phyloP scores from a whole-genome alignment of 2,329 filamentous ascomycete species.

The Diplodia corticola region DNA sequence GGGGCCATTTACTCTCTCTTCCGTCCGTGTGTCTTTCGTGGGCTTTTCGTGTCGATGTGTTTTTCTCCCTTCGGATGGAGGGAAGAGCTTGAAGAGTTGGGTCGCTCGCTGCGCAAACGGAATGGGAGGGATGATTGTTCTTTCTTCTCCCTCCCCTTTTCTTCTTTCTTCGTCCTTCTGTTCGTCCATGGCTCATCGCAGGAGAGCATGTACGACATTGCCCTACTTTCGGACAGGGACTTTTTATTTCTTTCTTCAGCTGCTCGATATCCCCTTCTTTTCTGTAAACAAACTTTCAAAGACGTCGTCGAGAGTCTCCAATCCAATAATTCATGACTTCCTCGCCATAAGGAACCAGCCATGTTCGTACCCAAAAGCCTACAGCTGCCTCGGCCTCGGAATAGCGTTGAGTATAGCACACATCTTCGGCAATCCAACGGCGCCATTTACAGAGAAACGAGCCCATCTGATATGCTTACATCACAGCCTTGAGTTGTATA shows the following conservation, averaged over 20 bases:
- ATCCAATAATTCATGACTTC: not conserved
- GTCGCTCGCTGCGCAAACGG: not conserved
- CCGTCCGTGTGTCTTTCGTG: not conserved
- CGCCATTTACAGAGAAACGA: not conserved
- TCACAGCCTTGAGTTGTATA: not conserved
- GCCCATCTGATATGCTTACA: not conserved
- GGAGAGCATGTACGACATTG: too few species aligned
- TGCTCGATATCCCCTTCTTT: conserved; percentile 5
- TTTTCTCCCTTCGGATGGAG: not conserved
- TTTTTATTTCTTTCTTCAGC: not conserved
- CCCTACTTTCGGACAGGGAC: not conserved
- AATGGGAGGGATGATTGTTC: not conserved
- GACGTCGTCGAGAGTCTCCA: not conserved
- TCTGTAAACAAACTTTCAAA: not conserved
- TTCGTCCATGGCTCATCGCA: too few species aligned
- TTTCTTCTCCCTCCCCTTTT: not conserved
- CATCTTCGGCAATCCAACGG: not conserved
- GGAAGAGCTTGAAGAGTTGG: not conserved
- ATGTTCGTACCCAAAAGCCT: not conserved
- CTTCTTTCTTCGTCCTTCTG: too few species aligned
- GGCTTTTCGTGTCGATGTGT: not conserved
- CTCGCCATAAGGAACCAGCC: not conserved
- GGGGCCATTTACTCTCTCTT: too few species aligned
- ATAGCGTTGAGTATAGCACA: not conserved
- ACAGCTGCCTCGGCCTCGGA: not conserved